A percentile compares a stretch with the other conserved stretches of the same genome.
phyloP scores from a whole-genome alignment of 768 basidiomycete genomes.

The Cystoderma amianthinum region DNA sequence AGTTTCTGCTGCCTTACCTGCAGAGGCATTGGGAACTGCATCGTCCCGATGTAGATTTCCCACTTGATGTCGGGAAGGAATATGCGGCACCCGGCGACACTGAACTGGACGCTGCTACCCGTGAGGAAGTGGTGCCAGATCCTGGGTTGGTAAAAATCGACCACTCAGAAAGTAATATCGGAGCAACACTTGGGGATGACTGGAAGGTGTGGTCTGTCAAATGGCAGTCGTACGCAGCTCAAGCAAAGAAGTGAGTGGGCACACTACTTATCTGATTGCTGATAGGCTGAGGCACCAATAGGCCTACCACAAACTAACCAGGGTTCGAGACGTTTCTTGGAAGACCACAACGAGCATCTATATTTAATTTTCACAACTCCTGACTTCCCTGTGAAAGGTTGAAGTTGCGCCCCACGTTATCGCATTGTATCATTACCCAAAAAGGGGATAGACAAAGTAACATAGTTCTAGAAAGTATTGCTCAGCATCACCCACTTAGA shows the following conservation, averaged over 20 bases:
- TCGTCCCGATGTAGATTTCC: conserved; percentile 8
- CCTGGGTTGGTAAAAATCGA: not conserved
- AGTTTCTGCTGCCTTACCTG: conserved; percentile 14
- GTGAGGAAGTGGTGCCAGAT: not conserved
- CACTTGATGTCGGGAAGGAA: conserved; percentile 12
- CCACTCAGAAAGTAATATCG: not conserved
- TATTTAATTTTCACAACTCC: too few species aligned
- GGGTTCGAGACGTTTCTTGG: not conserved
- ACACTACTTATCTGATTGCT: not conserved
- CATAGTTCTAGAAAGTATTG: too few species aligned
- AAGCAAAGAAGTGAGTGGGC: not conserved
- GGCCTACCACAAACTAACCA: not conserved
- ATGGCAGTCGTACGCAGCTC: not conserved
- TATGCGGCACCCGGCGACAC: conserved; percentile 2
- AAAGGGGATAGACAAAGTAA: too few species aligned
- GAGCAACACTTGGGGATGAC: not conserved
- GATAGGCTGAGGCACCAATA: not conserved
- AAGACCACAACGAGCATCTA: too few species aligned
- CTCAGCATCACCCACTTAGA: too few species aligned
- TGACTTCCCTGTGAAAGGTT: not conserved
- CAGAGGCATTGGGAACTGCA: conserved; percentile 14
- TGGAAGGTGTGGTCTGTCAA: not conserved
- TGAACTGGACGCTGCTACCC: not conserved
- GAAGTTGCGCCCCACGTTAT: not conserved
- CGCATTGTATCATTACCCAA: not conserved